Percentiles rank a stretch among this genome's conserved stretches.
Evolutionary conservation across 2,329 filamentous ascomycete genomes (phyloP).

Genomic region (Claviceps monticola): DNA sequence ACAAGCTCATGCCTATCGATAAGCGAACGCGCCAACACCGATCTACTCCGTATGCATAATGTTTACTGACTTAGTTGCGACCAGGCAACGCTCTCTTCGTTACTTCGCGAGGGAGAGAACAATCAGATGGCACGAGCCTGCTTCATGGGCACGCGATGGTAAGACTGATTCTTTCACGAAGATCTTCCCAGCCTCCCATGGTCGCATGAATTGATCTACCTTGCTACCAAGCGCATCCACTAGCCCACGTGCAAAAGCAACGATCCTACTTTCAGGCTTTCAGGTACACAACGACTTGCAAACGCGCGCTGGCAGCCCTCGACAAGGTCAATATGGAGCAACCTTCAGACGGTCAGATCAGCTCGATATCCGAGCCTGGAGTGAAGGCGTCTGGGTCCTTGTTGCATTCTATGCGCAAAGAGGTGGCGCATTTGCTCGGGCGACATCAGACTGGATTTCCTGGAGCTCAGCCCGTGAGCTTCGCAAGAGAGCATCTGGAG

Average conservation of each 20-base stretch:
- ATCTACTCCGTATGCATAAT: not conserved
- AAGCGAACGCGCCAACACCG: not conserved
- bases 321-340: conserved; percentile 15
- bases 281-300: not conserved
- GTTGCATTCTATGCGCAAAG: conserved; percentile 47
- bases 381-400: conserved; percentile 50
- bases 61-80: not conserved
- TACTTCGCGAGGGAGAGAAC: not conserved
- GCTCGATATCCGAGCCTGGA: conserved; percentile 46
- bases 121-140: not conserved
- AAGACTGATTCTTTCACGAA: not conserved
- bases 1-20: not conserved
- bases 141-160: not conserved
- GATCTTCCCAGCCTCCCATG: not conserved
- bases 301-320: not conserved
- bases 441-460: conserved; percentile 61
- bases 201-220: not conserved
- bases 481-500: conserved; percentile 65
- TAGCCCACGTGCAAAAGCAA: not conserved
- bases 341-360: conserved; percentile 23
- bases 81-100: not conserved
- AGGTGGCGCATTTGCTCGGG: conserved; percentile 63
- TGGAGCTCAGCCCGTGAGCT: conserved; percentile 88
- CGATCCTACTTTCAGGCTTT: not conserved
- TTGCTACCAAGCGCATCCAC: not conserved